Evolutionary conservation across 768 basidiomycete genomes (phyloP).

Genomic region (Xerocomellus dryophilus): DNA sequence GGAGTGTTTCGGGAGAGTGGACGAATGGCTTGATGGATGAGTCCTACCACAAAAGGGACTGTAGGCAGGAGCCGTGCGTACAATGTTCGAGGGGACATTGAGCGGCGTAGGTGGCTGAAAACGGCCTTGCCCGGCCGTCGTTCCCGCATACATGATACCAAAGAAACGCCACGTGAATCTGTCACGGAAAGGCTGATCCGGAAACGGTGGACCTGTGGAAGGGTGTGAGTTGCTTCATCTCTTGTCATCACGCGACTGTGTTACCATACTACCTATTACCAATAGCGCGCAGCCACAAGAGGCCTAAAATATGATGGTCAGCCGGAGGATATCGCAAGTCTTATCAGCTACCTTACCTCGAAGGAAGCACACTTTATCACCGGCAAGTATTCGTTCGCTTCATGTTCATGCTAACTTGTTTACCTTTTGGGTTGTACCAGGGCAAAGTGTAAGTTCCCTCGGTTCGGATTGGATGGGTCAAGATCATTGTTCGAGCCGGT

Average conservation of each 20-base stretch:
- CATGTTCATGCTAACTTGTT: too few relatives aligned
- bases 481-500: slow-evolving; percentile 16
- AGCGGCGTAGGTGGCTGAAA: slow-evolving; percentile 15
- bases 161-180: slow-evolving; percentile 20
- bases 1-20: neutral
- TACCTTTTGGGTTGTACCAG: too few relatives aligned
- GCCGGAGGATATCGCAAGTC: slow-evolving; percentile 32
- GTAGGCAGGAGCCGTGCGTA: slow-evolving; percentile 7
- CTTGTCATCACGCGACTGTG: neutral
- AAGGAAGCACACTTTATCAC: too few relatives aligned
- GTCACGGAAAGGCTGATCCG: slow-evolving; percentile 10
- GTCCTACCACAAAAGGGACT: slow-evolving; percentile 19
- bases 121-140: slow-evolving; percentile 4
- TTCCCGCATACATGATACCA: slow-evolving; percentile 13
- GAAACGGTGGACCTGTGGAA: neutral
- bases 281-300: neutral
- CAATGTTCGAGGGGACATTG: neutral
- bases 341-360: too few relatives aligned
- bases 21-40: neutral
- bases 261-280: too few relatives aligned
- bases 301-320: slow-evolving; percentile 20
- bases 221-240: neutral
- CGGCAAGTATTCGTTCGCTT: too few relatives aligned
- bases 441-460: too few relatives aligned
- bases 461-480: slow-evolving; percentile 3